Evolutionary conservation across 1,284 basidiomycete genomes (phyloP).

Genomic region (Ustilago nuda): DNA sequence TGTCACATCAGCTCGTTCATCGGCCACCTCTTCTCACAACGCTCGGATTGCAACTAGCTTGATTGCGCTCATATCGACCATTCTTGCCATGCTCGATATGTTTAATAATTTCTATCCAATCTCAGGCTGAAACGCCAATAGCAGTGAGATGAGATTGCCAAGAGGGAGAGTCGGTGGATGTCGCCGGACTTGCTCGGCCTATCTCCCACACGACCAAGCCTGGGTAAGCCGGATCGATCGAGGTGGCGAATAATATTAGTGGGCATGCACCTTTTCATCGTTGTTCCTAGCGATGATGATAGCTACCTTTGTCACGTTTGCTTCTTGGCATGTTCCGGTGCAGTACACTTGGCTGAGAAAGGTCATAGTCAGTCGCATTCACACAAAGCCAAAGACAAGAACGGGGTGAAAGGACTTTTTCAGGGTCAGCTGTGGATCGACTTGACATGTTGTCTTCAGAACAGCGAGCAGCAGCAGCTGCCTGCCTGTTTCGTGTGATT

Average conservation of each 20-base stretch:
- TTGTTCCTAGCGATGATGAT: not conserved
- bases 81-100: not conserved
- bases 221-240: not conserved
- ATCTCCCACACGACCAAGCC: not conserved
- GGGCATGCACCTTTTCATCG: not conserved
- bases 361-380: not conserved
- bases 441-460: conserved; percentile 4
- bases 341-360: not conserved
- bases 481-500: not conserved
- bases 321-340: not conserved
- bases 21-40: not conserved
- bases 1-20: not conserved
- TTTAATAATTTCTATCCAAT: not conserved
- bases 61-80: not conserved
- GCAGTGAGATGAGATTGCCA: not conserved
- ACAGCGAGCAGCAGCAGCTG: conserved; percentile 2
- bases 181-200: not conserved
- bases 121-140: no score
- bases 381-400: not conserved
- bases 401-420: not conserved
- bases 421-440: conserved; percentile 1
- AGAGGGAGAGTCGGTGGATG: not conserved
- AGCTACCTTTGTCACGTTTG: not conserved
- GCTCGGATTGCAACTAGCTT: not conserved
- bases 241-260: not conserved